Evolutionary conservation across 805 yeast genomes (phyloP), one percentile per base, ranked within the genome.

Genomic region (Lipomyces spencermartinsiae): DNA sequence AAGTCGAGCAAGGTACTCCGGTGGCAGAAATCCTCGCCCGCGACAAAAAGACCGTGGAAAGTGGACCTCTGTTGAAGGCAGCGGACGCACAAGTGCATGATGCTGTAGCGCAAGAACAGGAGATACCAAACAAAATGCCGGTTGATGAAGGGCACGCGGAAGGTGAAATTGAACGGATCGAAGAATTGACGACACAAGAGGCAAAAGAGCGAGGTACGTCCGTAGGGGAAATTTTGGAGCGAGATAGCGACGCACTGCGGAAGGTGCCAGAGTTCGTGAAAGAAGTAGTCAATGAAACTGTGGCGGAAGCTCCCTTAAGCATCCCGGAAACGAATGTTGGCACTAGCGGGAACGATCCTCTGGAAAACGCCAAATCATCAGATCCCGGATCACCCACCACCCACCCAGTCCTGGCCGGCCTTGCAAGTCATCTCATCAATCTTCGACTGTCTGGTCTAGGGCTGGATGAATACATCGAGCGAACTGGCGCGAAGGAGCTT

Each of bases 1-100:
- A 71, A 49, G 67, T 34, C 25, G 74, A 67, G 37, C 65, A 64
- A 19, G 74, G 74, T 25, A 71, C 68, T 8, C 73, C 74, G 3
- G 73, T 72, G 4, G 66, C 53, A 8, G 74, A 72, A 9, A 56
- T 72, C 6, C 58, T 72, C 37, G 63, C 67, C 25, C 66, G 71
- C 14, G 74, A 71, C n/a, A 37, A 49, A 14, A 72, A 67, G 14
- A 69, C 43, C 12, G 64, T 63, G 10, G 68, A 59, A 39, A 59
- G 55, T 22, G 71, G 64, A 51, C 74, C 74, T 6, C 71, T 71
- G 6, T n/a, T 71, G 56, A 71, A 71, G 46, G 63, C 43, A 29
- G 37, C 25, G 2, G 43, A 46, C 12, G 63, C 60, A 16, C 37
- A 62, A 10, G 58, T 62, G 33, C 34, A 59, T 19, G n/a, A 14